Percentiles rank a stretch among this genome's conserved stretches.
phyloP scores from a whole-genome alignment of 805 yeast species.

The Candida khao-thaluensis region DNA sequence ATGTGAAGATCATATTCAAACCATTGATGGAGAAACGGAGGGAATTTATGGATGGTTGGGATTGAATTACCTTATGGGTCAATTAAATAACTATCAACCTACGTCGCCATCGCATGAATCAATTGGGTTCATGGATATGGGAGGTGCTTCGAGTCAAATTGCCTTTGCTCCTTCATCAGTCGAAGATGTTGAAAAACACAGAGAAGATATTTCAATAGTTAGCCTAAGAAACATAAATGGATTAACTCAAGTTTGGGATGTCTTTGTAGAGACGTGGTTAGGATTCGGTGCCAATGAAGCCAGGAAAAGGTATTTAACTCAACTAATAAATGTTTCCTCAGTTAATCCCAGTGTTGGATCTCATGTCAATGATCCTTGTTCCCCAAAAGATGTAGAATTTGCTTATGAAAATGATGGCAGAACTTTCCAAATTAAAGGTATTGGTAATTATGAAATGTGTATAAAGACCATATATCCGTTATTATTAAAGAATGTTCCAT shows the following conservation, averaged over 20 bases:
- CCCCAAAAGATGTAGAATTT: conserved; percentile 60
- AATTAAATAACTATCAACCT: conserved; percentile 50
- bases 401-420: conserved; percentile 48
- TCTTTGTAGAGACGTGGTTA: conserved; percentile 94
- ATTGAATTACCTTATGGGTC: conserved; percentile 76
- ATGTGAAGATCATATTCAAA: conserved; percentile 73
- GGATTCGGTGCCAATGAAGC: conserved; percentile 99
- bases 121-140: conserved; percentile 97
- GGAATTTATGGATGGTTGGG: conserved; percentile 97
- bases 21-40: conserved; percentile 92
- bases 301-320: conserved; percentile 64
- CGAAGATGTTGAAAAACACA: conserved; percentile 47
- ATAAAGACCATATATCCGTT: conserved; percentile 71
- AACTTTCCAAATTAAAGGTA: conserved; percentile 58
- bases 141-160: conserved; percentile 96
- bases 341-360: conserved; percentile 15
- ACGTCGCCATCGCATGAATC: conserved; percentile 47
- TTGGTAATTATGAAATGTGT: conserved; percentile 79
- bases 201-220: conserved; percentile 42
- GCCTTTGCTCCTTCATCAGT: conserved; percentile 80
- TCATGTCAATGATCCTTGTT: conserved; percentile 69
- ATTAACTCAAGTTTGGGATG: conserved; percentile 68
- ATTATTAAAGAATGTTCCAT: conserved; percentile 74
- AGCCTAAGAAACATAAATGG: conserved; percentile 71
- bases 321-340: conserved; percentile 40